These are phyloP conservation scores for Populus trichocarpa DNA, from an alignment of 441 rosid species.

Conservation along the genomic window DNA sequence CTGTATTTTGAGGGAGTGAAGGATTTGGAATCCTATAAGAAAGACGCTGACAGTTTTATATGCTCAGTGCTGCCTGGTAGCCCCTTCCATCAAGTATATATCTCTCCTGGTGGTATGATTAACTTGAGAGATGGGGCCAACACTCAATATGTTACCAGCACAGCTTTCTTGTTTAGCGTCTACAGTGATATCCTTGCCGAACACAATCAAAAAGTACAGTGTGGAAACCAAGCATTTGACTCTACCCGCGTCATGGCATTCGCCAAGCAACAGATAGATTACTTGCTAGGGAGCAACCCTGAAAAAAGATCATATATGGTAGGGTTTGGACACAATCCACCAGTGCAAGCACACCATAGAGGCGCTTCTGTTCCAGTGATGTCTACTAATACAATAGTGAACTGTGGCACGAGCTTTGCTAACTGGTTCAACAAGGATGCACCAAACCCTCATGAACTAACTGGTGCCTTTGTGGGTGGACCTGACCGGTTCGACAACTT, in stretches of 20 bases:
- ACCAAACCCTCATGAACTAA: conserved; percentile 79
- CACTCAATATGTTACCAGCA: conserved; percentile 67
- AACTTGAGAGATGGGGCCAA: conserved; percentile 89
- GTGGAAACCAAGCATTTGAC: conserved; percentile 57
- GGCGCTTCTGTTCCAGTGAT: conserved; percentile 62
- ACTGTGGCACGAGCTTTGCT: conserved; percentile 67
- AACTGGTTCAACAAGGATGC: conserved; percentile 42
- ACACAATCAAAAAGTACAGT: conserved; percentile 43
- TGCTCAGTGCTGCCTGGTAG: conserved; percentile 72
- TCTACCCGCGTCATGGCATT: conserved; percentile 45
- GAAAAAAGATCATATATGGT: conserved; percentile 83
- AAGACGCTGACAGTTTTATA: conserved; percentile 65
- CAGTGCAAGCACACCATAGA: conserved; percentile 75
- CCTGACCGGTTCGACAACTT: conserved; percentile 70
- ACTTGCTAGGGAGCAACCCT: conserved; percentile 74
- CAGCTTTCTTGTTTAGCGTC: conserved; percentile 52
- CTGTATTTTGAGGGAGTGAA: conserved; percentile 42
- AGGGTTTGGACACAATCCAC: conserved; percentile 80
- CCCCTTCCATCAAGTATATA: conserved; percentile 57
- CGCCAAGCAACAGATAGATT: conserved; percentile 79
- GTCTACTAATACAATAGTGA: conserved; percentile 18
- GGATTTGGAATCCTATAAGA: conserved; percentile 42
- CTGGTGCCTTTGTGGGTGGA: conserved; percentile 90
- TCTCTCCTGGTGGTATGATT: conserved; percentile 56
- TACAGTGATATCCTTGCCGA: conserved; percentile 51